Evolutionary conservation across 1,139 yeast genomes (phyloP).

Genomic region (Geotrichum reessii): DNA sequence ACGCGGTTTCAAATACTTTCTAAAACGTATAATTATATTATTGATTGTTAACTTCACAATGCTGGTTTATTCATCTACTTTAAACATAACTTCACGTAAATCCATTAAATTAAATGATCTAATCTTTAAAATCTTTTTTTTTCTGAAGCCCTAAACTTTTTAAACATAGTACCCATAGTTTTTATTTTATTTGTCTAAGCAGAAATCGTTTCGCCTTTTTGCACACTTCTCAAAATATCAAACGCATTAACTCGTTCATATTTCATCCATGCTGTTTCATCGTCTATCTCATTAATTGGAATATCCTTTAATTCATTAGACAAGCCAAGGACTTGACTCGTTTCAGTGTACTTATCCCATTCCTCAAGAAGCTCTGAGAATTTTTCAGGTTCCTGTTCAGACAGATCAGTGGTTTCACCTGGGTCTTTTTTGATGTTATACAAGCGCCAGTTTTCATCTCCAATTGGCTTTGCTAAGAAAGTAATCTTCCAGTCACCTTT

Average conservation of each 20-base stretch:
- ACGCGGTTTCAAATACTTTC: no score
- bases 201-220: no score
- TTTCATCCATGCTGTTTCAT: constrained; percentile 6
- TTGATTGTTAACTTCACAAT: no score
- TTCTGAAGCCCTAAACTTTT: no score
- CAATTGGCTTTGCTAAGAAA: constrained; percentile 44
- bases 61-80: no score
- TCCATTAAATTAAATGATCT: no score
- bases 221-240: no score
- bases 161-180: no score
- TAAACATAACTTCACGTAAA: no score
- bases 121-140: no score
- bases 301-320: not conserved
- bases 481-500: constrained; percentile 48
- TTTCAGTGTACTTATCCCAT: constrained; percentile 34
- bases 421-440: constrained; percentile 43
- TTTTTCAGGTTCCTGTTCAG: constrained; percentile 34
- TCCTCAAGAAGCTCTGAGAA: constrained; percentile 41
- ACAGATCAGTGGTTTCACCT: constrained; percentile 45
- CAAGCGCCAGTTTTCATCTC: constrained; percentile 50
- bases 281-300: constrained; percentile 6
- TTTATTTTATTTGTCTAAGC: no score
- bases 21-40: no score
- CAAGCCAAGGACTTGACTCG: not conserved
- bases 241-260: constrained; percentile 2